Evolutionary conservation across 495 filamentous ascomycete species (phyloP).

Genomic region (Penicillium simplicissimum): DNA sequence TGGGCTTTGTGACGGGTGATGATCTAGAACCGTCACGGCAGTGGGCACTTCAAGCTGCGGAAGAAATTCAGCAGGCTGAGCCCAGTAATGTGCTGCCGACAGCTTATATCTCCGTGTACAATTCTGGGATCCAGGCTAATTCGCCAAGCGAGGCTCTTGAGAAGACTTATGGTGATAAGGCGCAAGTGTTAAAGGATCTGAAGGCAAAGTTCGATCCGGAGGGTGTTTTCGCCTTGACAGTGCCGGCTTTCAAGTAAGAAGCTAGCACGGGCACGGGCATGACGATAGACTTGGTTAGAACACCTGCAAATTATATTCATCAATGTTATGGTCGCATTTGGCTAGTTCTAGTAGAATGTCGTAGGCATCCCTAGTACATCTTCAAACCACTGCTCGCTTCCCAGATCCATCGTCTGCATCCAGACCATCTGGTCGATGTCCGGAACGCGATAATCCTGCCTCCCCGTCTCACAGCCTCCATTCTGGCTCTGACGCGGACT

Average conservation of each 20-base stretch:
- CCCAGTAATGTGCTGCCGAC: conserved; percentile 28
- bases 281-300: neutral
- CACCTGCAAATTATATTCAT: neutral
- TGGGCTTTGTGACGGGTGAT: conserved; percentile 13
- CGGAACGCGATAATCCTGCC: neutral
- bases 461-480: neutral
- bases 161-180: conserved; percentile 26
- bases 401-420: neutral
- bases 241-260: conserved; percentile 24
- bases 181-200: conserved; percentile 22
- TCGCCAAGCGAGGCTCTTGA: conserved; percentile 6
- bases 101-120: conserved; percentile 32
- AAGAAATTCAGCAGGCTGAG: conserved; percentile 18
- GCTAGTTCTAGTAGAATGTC: neutral
- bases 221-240: conserved; percentile 33
- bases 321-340: neutral
- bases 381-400: neutral
- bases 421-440: neutral
- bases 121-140: conserved; percentile 2
- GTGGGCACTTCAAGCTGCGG: conserved; percentile 28
- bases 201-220: conserved; percentile 35
- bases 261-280: too few species aligned
- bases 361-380: neutral
- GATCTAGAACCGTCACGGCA: conserved; percentile 10
- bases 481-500: neutral